These are phyloP conservation scores for Echinochloa phyllopogon DNA, from an alignment of 176 grass and related monocot species.

Conservation along the genomic window DNA sequence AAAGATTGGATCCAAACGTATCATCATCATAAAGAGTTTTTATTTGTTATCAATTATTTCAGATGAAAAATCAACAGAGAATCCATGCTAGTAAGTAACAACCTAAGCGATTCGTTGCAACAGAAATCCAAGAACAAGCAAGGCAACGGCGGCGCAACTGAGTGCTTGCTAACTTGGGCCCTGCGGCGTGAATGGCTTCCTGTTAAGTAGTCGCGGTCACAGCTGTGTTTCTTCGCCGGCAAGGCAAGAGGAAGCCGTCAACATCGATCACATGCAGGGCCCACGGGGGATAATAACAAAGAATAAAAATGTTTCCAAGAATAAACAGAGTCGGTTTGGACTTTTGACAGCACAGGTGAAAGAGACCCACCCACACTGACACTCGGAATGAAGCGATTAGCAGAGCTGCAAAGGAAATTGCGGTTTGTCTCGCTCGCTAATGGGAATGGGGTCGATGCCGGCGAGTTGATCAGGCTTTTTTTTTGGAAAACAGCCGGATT, in stretches of 20 bases:
- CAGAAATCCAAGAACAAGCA: conserved; percentile 13
- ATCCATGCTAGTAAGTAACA: conserved; percentile 11
- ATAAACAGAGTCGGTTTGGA: conserved; percentile 14
- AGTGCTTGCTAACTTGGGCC: background rate
- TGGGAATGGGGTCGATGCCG: background rate
- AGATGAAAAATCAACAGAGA: background rate
- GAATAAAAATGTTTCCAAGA: conserved; percentile 8
- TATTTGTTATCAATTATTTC: background rate
- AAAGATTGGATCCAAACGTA: background rate
- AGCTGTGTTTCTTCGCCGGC: conserved; percentile 49
- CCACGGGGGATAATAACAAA: background rate
- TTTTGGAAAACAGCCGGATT: too few relatives aligned
- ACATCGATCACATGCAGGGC: background rate
- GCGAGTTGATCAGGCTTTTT: background rate
- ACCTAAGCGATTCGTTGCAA: conserved; percentile 10
- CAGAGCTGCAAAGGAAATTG: too few relatives aligned
- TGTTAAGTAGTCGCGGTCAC: conserved; percentile 26
- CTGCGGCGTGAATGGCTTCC: conserved; percentile 16
- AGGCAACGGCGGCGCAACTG: background rate
- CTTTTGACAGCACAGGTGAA: conserved; percentile 25
- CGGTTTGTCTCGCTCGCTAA: background rate
- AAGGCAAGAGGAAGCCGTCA: conserved; percentile 34
- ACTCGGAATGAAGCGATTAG: background rate
- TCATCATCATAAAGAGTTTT: background rate
- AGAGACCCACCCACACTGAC: conserved; percentile 5